phyloP scores from a whole-genome alignment of 2,329 filamentous ascomycete species.

The Beauveria brongniartii region DNA sequence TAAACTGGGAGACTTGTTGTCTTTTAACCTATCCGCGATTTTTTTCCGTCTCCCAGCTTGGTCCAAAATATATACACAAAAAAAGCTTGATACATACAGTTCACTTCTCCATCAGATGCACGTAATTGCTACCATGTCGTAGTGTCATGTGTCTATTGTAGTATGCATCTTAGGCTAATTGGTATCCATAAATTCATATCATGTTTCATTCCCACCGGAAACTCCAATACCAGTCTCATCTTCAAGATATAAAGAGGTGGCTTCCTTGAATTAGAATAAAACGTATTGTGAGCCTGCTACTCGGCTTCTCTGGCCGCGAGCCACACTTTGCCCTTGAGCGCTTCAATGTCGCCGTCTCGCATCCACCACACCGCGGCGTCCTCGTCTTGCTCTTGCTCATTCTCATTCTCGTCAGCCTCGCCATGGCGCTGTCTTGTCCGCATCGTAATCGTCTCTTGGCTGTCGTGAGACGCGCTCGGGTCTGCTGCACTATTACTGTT shows the following conservation, averaged over 20 bases:
- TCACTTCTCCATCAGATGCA: not conserved
- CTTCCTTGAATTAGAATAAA: too few relatives aligned
- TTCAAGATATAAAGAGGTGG: too few relatives aligned
- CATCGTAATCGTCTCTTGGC: conserved; percentile 25
- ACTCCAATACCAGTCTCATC: not conserved
- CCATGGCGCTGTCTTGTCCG: conserved; percentile 12
- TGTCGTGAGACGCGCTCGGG: conserved; percentile 21
- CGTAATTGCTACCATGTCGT: not conserved
- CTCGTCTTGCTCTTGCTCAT: conserved; percentile 16
- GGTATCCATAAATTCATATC: conserved; percentile 1
- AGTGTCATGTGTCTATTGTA: not conserved
- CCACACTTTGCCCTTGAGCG: conserved; percentile 47
- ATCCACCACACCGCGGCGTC: conserved; percentile 43
- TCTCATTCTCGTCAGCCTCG: conserved; percentile 17
- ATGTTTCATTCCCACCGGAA: not conserved
- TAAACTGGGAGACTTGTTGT: not conserved
- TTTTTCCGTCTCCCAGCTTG: not conserved
- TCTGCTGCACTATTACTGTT: not conserved
- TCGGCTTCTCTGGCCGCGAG: conserved; percentile 34
- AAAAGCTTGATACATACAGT: conserved; percentile 9
- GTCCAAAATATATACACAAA: conserved; percentile 1
- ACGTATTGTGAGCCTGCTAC: conserved; percentile 12
- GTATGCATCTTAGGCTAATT: not conserved
- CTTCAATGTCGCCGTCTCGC: conserved; percentile 45
- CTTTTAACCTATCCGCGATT: not conserved